Evolutionary conservation across 345 rosid genomes (phyloP), one percentile per base, ranked within the genome.

Genomic region (Corchorus olitorius): DNA sequence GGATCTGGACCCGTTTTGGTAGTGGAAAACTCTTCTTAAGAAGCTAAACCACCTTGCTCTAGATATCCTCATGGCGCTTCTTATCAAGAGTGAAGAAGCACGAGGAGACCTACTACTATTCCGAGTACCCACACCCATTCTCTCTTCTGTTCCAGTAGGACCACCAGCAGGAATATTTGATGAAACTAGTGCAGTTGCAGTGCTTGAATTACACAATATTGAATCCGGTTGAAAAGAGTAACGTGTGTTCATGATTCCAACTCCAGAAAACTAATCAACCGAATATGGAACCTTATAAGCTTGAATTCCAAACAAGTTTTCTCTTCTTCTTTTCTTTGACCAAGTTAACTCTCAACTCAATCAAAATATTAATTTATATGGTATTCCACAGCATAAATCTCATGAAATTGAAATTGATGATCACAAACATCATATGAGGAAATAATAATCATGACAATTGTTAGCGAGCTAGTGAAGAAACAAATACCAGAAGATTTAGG

Each of bases 11-110:
- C 78, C 78, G 79, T 97, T 97, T 80, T 97, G 99, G 86, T 94
- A 94, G 17, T 97, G 99, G 78, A 94, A 97, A 4, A 94, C 97
- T 78, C 99, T 92, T 73, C 99, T 94, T 73, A 90, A 83, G 90
- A 97, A 94, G 52, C 81, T 83, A 73, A 94, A 97, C 98, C 98
- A 94, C 80, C 98, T 89, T 19, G 98, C 92, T 84, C 99, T 91
- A 12, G 97, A 97, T 22, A 94, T 78, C 83, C 89, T 92, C 92
- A 91, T 85, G 41, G 95, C 99, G 27, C 73, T 73, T 79, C 96
- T 86, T 46, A 94, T 67, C 80, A 86, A 80, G 65, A 86, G 84
- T 4, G 94, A 84, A 11, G 92, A 77, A 61, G 81, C 35, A 8
- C 83, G 85, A 11, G 88, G 63, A 77, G 90, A 63, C 85, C 99